Evolutionary conservation across 1,284 basidiomycete genomes (phyloP).

Genomic region (Phylloporus sp.): DNA sequence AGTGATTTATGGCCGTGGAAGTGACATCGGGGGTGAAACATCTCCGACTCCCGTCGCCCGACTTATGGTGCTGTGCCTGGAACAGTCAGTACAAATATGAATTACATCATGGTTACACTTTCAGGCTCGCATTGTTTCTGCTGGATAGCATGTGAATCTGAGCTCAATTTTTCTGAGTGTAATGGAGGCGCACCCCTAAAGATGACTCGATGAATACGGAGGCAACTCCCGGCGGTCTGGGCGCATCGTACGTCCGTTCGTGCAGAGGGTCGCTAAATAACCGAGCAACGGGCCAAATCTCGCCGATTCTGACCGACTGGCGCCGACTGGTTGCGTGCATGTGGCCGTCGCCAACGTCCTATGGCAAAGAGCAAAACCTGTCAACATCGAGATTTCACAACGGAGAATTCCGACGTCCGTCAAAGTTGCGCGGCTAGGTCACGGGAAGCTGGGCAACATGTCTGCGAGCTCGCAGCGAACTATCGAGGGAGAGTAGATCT

Average conservation of each 20-base stretch:
- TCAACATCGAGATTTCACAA: background rate
- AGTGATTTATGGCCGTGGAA: background rate
- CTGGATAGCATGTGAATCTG: conserved; percentile 2
- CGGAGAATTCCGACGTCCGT: background rate
- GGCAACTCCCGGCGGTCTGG: background rate
- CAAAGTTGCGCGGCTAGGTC: background rate
- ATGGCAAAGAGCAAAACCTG: background rate
- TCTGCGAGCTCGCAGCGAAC: background rate
- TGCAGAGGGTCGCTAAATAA: background rate
- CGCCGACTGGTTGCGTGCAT: background rate
- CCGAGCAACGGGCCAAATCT: background rate
- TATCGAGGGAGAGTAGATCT: too few relatives aligned
- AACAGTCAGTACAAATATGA: conserved; percentile 5
- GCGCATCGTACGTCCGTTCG: background rate
- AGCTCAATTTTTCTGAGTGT: background rate
- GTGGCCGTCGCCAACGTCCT: background rate
- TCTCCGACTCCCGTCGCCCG: conserved; percentile 34
- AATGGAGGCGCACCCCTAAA: background rate
- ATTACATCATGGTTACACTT: conserved; percentile 3
- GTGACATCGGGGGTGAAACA: conserved; percentile 31
- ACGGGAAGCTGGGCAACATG: background rate
- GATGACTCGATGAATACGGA: background rate
- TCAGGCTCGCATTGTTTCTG: conserved; percentile 6
- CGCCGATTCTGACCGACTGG: conserved; percentile 1
- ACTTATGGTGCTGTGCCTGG: conserved; percentile 14